Evolutionary conservation across 2,329 filamentous ascomycete genomes (phyloP).

Genomic region (Epicoccum sorghinum): DNA sequence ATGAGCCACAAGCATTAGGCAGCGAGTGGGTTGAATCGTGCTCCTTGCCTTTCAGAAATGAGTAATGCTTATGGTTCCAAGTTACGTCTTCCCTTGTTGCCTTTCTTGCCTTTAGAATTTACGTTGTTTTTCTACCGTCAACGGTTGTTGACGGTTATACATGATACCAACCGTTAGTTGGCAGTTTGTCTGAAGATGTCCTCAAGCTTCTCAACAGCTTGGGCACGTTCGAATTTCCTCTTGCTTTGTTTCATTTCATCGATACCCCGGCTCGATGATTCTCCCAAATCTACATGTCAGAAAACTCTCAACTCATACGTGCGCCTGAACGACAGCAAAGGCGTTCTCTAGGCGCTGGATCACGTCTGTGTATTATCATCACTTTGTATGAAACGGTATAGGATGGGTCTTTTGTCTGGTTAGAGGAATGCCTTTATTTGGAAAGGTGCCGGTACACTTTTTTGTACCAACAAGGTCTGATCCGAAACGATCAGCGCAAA

Average conservation of each 20-base stretch:
- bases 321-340: constrained; percentile 22
- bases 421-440: constrained; percentile 22
- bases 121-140: constrained; percentile 14
- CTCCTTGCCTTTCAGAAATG: constrained; percentile 30
- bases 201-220: constrained; percentile 9
- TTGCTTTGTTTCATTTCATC: constrained; percentile 20
- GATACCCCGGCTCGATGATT: constrained; percentile 17
- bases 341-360: constrained; percentile 34
- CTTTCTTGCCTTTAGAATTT: constrained; percentile 16
- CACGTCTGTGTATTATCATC: constrained; percentile 39
- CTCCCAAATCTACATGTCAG: constrained; percentile 26
- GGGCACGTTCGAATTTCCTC: constrained; percentile 12
- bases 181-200: constrained; percentile 12
- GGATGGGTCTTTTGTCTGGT: constrained; percentile 18
- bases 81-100: constrained; percentile 11
- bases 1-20: constrained; percentile 44
- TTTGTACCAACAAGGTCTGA: constrained; percentile 23
- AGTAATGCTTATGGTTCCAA: constrained; percentile 25
- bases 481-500: constrained; percentile 23
- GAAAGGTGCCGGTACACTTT: constrained; percentile 30
- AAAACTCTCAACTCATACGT: constrained; percentile 36
- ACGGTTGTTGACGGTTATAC: constrained; percentile 12
- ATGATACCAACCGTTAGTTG: constrained; percentile 17
- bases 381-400: constrained; percentile 31
- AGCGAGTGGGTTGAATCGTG: constrained; percentile 35